phyloP scores from a whole-genome alignment of 108 stramenopile genomes.

The Cyclostephanos invisitatus region DNA sequence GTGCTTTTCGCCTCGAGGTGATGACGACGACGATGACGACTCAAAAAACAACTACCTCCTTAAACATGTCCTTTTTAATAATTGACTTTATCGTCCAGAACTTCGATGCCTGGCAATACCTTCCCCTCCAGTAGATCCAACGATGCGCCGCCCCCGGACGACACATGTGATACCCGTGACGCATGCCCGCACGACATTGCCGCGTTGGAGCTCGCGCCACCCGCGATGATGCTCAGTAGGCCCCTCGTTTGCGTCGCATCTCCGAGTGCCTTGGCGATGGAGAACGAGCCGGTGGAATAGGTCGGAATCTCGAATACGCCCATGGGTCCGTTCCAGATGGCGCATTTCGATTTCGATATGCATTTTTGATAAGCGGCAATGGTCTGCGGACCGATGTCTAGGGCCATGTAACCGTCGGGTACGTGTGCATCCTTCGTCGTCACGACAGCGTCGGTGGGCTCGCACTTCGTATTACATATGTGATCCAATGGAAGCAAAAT shows the following conservation, averaged over 20 bases:
- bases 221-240: slow-evolving; percentile 91
- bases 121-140: slow-evolving; percentile 95
- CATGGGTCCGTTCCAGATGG: slow-evolving; percentile 97
- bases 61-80: neutral
- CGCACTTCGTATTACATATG: slow-evolving; percentile 78
- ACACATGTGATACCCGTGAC: slow-evolving; percentile 87
- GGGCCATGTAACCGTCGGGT: slow-evolving; percentile 96
- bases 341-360: slow-evolving; percentile 61
- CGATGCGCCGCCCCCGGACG: slow-evolving; percentile 92
- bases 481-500: slow-evolving; percentile 91
- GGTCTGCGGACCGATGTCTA: slow-evolving; percentile 95
- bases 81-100: slow-evolving; percentile 15
- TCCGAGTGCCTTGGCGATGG: slow-evolving; percentile 84
- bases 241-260: slow-evolving; percentile 84
- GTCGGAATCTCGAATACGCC: slow-evolving; percentile 95
- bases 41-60: neutral
- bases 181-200: slow-evolving; percentile 80
- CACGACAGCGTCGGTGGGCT: slow-evolving; percentile 75
- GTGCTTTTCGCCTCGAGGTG: slow-evolving; percentile 19
- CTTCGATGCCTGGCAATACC: slow-evolving; percentile 15
- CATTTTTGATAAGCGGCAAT: slow-evolving; percentile 60
- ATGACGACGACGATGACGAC: neutral
- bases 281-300: slow-evolving; percentile 88
- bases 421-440: slow-evolving; percentile 63
- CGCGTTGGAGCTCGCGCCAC: slow-evolving; percentile 96